Percentiles rank a stretch among this genome's conserved stretches.
Conservation (phyloP, 2,329 filamentous ascomycete species). For the Lachnellula arida region DNA sequence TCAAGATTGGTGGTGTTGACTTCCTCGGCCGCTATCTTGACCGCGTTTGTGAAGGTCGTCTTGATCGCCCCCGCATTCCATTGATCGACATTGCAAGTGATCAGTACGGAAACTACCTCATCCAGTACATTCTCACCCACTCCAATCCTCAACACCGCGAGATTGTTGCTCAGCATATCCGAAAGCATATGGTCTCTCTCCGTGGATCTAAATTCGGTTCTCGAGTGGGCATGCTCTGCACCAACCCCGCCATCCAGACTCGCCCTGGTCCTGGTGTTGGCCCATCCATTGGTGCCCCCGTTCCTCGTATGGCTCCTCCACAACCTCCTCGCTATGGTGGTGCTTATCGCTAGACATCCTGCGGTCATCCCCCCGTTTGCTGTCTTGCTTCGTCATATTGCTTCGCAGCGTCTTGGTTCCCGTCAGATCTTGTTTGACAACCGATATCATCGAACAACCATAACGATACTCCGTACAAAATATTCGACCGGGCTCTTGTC, state of each 20-base stretch:
- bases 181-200: conserved; percentile 99
- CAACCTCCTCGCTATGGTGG: conserved; percentile 52
- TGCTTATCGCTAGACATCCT: conserved; percentile 48
- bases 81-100: conserved; percentile 98
- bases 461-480: conserved; percentile 26
- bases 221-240: conserved; percentile 97
- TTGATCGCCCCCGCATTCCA: conserved; percentile 89
- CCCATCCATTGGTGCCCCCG: conserved; percentile 48
- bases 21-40: conserved; percentile 91
- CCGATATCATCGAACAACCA: conserved; percentile 27
- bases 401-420: conserved; percentile 25
- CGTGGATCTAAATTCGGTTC: conserved; percentile 98
- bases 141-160: conserved; percentile 85
- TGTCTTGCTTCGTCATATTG: conserved; percentile 26
- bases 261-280: conserved; percentile 81
- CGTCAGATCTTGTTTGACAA: conserved; percentile 29
- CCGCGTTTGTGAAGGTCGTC: conserved; percentile 85
- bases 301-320: conserved; percentile 46
- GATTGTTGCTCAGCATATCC: conserved; percentile 86
- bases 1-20: conserved; percentile 89
- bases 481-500: conserved; percentile 28
- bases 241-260: conserved; percentile 84
- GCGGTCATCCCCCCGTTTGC: conserved; percentile 9
- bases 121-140: conserved; percentile 94
- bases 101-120: conserved; percentile 97